A percentile compares a stretch with the other conserved stretches of the same genome.
Evolutionary conservation across 192 early-diverging fungal genomes (phyloP).

Genomic region (Linnemannia hyalina): DNA sequence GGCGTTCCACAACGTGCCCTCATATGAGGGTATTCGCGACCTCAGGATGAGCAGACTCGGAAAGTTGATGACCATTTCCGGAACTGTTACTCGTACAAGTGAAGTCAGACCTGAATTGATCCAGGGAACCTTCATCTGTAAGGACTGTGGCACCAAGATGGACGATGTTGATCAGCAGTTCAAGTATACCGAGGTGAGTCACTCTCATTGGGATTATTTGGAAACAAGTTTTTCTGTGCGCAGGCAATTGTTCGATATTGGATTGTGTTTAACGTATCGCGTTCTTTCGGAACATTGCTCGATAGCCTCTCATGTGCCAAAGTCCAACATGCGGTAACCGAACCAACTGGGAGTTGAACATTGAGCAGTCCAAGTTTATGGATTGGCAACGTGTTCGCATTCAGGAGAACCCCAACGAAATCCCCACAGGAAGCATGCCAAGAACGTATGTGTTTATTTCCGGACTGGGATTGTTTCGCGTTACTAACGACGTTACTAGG

Average conservation of each 20-base stretch:
- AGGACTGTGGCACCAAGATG: constrained; percentile 83
- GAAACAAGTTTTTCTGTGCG: not conserved
- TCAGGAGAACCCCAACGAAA: constrained; percentile 96
- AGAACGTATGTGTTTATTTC: constrained; percentile 74
- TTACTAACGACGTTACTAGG: not conserved
- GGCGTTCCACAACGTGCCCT: constrained; percentile 73
- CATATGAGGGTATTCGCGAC: constrained; percentile 81
- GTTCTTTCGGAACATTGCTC: not conserved
- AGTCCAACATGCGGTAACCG: constrained; percentile 88
- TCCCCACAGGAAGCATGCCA: constrained; percentile 98
- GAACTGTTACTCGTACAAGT: constrained; percentile 97
- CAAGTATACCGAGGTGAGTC: constrained; percentile 88
- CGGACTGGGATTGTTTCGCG: not conserved
- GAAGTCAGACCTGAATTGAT: constrained; percentile 97
- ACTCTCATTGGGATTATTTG: not conserved
- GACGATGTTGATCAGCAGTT: constrained; percentile 96
- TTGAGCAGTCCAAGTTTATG: constrained; percentile 89
- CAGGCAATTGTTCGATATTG: not conserved
- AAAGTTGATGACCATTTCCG: constrained; percentile 82
- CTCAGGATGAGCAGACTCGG: constrained; percentile 88
- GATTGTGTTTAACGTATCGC: not conserved
- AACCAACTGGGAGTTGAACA: constrained; percentile 80
- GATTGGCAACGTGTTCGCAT: constrained; percentile 99
- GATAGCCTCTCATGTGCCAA: constrained; percentile 85
- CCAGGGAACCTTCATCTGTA: constrained; percentile 91